Conservation (phyloP, 2,329 filamentous ascomycete species). For the Penicillium sp. region DNA sequence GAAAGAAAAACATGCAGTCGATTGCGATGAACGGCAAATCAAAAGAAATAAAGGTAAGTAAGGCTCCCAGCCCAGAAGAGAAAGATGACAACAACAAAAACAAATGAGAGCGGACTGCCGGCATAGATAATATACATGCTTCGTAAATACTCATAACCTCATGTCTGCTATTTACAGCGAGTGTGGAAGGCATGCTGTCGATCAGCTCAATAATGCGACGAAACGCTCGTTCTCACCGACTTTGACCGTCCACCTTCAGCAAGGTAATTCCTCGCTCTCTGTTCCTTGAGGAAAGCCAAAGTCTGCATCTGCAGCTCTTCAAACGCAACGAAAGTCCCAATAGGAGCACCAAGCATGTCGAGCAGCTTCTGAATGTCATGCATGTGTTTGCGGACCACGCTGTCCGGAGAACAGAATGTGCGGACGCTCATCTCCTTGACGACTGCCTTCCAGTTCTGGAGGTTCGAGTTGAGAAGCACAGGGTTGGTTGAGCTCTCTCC, state of each 20-base stretch:
- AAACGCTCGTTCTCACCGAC: constrained; percentile 3
- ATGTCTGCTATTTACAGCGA: neutral
- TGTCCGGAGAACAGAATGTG: constrained; percentile 57
- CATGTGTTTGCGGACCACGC: constrained; percentile 54
- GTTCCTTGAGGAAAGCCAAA: constrained; percentile 39
- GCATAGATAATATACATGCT: neutral
- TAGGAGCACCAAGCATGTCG: constrained; percentile 53
- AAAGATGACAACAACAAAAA: neutral
- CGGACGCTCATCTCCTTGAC: constrained; percentile 54
- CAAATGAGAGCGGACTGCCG: neutral
- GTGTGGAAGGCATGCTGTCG: neutral
- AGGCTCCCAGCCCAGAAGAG: neutral
- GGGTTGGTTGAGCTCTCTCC: constrained; percentile 47
- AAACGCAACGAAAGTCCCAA: constrained; percentile 44
- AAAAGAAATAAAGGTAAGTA: neutral
- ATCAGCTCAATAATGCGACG: constrained; percentile 1
- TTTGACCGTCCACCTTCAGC: neutral
- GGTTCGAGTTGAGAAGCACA: constrained; percentile 50
- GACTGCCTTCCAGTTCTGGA: constrained; percentile 55
- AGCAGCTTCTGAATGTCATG: constrained; percentile 55
- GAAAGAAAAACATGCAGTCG: neutral
- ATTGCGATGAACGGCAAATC: neutral
- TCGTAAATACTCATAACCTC: constrained; percentile 1
- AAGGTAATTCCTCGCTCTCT: constrained; percentile 29
- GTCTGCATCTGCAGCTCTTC: constrained; percentile 43